These are phyloP conservation scores for Fusarium austroafricanum DNA, from an alignment of 2,329 filamentous ascomycete genomes.

Conservation along the genomic window DNA sequence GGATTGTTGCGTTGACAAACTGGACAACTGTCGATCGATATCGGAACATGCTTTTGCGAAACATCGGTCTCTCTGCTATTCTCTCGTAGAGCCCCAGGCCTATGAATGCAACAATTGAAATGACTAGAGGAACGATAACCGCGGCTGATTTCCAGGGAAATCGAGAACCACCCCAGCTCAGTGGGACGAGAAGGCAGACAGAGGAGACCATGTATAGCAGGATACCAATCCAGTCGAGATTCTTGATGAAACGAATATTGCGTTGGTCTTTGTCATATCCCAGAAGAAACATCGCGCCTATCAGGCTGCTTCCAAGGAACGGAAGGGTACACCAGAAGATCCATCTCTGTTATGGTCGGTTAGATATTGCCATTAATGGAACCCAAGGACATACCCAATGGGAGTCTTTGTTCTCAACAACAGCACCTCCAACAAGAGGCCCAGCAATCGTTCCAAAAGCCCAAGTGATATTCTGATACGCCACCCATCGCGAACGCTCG, in stretches of 20 bases:
- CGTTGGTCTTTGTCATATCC: slow-evolving; percentile 37
- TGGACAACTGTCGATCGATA: slow-evolving; percentile 36
- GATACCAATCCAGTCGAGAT: slow-evolving; percentile 72
- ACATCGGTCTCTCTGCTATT: slow-evolving; percentile 37
- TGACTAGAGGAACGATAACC: slow-evolving; percentile 67
- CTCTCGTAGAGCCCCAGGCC: slow-evolving; percentile 38
- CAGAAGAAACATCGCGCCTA: slow-evolving; percentile 45
- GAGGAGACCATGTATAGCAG: slow-evolving; percentile 61
- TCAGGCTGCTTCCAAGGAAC: slow-evolving; percentile 41
- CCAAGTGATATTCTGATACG: slow-evolving; percentile 60
- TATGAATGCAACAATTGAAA: slow-evolving; percentile 63
- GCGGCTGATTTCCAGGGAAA: slow-evolving; percentile 41
- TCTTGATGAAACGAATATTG: slow-evolving; percentile 13
- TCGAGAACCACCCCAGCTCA: slow-evolving; percentile 33
- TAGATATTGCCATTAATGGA: neutral
- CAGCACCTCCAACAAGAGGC: slow-evolving; percentile 43
- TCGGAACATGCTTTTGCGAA: slow-evolving; percentile 39
- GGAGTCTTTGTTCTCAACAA: slow-evolving; percentile 31
- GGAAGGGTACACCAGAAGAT: slow-evolving; percentile 54
- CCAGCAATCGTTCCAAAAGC: slow-evolving; percentile 63
- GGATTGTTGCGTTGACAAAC: slow-evolving; percentile 38
- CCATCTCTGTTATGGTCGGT: slow-evolving; percentile 45
- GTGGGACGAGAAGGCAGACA: slow-evolving; percentile 28
- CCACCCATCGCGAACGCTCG: slow-evolving; percentile 56
- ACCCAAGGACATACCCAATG: slow-evolving; percentile 37